phyloP scores from a whole-genome alignment of 768 basidiomycete genomes.

The Ephemerocybe angulata region DNA sequence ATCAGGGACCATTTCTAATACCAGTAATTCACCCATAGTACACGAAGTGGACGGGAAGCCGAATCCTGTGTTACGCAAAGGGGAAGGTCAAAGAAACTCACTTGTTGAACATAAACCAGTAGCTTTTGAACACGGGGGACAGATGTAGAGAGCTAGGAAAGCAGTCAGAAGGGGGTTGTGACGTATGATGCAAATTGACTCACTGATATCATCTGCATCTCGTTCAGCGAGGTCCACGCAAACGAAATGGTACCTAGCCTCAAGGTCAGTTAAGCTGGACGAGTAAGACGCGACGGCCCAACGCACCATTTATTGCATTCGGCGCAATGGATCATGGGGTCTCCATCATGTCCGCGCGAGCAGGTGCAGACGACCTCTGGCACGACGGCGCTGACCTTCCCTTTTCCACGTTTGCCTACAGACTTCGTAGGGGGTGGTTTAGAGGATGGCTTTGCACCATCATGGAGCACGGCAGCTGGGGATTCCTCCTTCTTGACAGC shows the following conservation, averaged over 20 bases:
- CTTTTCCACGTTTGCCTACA: slow-evolving; percentile 14
- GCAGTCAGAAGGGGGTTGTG: slow-evolving; percentile 12
- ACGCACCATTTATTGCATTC: slow-evolving; percentile 70
- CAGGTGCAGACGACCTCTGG: slow-evolving; percentile 56
- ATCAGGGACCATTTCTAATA: slow-evolving; percentile 8
- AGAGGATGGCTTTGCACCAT: too few species aligned
- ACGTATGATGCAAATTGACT: too few species aligned
- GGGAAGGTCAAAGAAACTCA: slow-evolving; percentile 51
- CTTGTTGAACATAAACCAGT: slow-evolving; percentile 68
- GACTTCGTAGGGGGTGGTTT: slow-evolving; percentile 17
- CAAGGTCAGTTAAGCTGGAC: slow-evolving; percentile 8
- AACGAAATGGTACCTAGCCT: slow-evolving; percentile 74
- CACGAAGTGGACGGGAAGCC: slow-evolving; percentile 2
- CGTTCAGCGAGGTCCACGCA: slow-evolving; percentile 62
- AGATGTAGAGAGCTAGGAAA: slow-evolving; percentile 54
- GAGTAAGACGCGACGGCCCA: slow-evolving; percentile 1
- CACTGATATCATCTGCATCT: slow-evolving; percentile 77
- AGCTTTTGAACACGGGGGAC: slow-evolving; percentile 49
- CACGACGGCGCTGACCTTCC: slow-evolving; percentile 6
- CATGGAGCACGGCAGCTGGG: neutral
- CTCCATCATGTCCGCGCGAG: slow-evolving; percentile 66
- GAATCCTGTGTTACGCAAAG: slow-evolving; percentile 3
- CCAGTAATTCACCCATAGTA: slow-evolving; percentile 11
- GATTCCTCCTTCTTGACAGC: slow-evolving; percentile 7
- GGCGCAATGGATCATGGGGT: slow-evolving; percentile 76